These are phyloP conservation scores for Nannochloris sp. DNA, from an alignment of 139 green algal species.

Conservation along the genomic window DNA sequence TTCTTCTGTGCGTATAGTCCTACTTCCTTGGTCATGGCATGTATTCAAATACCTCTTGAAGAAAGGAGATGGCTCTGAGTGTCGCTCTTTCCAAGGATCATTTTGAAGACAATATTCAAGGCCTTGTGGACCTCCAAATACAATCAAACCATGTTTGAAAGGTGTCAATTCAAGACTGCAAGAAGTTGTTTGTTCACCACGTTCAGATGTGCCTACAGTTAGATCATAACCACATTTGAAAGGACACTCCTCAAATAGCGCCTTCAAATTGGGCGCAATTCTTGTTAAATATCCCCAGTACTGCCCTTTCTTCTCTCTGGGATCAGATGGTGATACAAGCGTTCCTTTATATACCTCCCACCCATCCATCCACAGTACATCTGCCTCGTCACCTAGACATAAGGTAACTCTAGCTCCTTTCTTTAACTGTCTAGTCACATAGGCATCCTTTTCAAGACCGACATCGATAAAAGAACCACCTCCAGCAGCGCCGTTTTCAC, in stretches of 20 bases:
- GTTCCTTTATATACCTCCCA: constrained; percentile 46
- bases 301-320: constrained; percentile 41
- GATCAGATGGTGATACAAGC: constrained; percentile 32
- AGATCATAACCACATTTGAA: constrained; percentile 68
- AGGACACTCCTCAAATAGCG: constrained; percentile 44
- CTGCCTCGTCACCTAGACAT: constrained; percentile 37
- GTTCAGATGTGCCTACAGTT: constrained; percentile 57
- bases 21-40: constrained; percentile 68
- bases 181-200: constrained; percentile 25
- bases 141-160: constrained; percentile 70
- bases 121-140: constrained; percentile 65
- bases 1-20: constrained; percentile 83
- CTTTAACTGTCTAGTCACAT: constrained; percentile 27
- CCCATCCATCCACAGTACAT: constrained; percentile 23
- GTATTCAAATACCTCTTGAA: constrained; percentile 75
- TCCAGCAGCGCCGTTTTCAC: constrained; percentile 17
- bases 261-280: constrained; percentile 52
- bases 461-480: constrained; percentile 59
- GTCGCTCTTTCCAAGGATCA: constrained; percentile 1
- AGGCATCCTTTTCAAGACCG: constrained; percentile 57
- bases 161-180: constrained; percentile 42
- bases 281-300: constrained; percentile 87
- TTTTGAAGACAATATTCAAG: constrained; percentile 46
- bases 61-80: not conserved
- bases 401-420: constrained; percentile 48